Evolutionary conservation across 495 filamentous ascomycete species (phyloP).

Genomic region (Annulohypoxylon stygium): DNA sequence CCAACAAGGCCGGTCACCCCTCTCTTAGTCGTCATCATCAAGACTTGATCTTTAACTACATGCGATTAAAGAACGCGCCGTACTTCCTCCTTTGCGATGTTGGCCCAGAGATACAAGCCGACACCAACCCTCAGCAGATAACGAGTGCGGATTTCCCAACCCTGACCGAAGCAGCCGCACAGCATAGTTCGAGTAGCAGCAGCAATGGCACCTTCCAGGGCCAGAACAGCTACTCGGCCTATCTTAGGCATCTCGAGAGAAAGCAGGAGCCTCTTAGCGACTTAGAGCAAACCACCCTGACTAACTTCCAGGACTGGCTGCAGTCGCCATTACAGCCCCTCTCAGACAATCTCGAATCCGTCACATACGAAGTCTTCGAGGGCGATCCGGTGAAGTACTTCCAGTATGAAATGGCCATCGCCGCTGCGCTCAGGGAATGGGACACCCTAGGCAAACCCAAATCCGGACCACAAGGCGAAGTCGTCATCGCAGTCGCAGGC

Average conservation of each 20-base stretch:
- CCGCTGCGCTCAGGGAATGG: conserved; percentile 87
- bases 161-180: conserved; percentile 69
- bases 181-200: conserved; percentile 52
- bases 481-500: conserved; percentile 91
- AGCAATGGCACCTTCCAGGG: conserved; percentile 38
- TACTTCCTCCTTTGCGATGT: conserved; percentile 87
- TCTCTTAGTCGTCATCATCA: conserved; percentile 87
- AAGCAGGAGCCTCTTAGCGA: conserved; percentile 75
- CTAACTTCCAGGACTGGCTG: conserved; percentile 84
- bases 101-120: conserved; percentile 65
- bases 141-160: conserved; percentile 71
- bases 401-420: conserved; percentile 90
- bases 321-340: conserved; percentile 95
- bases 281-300: conserved; percentile 58
- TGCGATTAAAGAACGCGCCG: conserved; percentile 82
- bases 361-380: conserved; percentile 99
- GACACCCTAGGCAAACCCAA: conserved; percentile 74
- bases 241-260: conserved; percentile 85
- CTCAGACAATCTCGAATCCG: conserved; percentile 94
- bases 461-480: conserved; percentile 74
- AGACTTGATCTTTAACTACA: conserved; percentile 80
- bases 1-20: conserved; percentile 83
- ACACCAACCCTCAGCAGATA: conserved; percentile 41
- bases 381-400: conserved; percentile 98
- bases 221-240: conserved; percentile 74